phyloP scores from a whole-genome alignment of 106 monocot genomes.

The Cymbidium sinense region DNA sequence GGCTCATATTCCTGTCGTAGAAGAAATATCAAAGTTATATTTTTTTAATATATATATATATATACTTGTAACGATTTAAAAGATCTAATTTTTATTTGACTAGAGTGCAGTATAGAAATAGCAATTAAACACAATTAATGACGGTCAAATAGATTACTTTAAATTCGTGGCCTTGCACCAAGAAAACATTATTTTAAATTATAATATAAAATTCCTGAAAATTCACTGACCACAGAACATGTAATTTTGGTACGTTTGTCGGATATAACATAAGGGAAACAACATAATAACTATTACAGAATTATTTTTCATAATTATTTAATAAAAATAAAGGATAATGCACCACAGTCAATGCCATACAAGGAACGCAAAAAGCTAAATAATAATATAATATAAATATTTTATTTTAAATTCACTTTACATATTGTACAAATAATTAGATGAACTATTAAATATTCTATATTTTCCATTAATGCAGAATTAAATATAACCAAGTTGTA shows the following conservation, averaged over 20 bases:
- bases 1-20: conserved; percentile 13
- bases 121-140: too few relatives aligned
- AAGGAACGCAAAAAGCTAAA: not conserved
- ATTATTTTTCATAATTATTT: too few relatives aligned
- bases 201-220: too few relatives aligned
- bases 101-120: too few relatives aligned
- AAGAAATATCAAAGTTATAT: not conserved
- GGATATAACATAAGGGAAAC: too few relatives aligned
- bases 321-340: too few relatives aligned
- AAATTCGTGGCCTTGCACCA: too few relatives aligned
- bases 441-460: not conserved
- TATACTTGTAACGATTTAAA: not conserved
- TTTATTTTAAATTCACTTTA: not conserved
- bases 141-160: too few relatives aligned
- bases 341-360: not conserved
- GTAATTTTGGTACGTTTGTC: too few relatives aligned
- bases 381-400: not conserved
- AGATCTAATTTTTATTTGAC: too few relatives aligned
- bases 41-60: not conserved
- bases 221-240: too few relatives aligned
- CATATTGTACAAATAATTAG: not conserved
- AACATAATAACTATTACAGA: not conserved
- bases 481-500: not conserved
- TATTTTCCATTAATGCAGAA: not conserved
- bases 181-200: too few relatives aligned